A percentile compares a stretch with the other conserved stretches of the same genome.
Evolutionary conservation across 257 asterid species (phyloP).

Genomic region (Verbena officinalis): DNA sequence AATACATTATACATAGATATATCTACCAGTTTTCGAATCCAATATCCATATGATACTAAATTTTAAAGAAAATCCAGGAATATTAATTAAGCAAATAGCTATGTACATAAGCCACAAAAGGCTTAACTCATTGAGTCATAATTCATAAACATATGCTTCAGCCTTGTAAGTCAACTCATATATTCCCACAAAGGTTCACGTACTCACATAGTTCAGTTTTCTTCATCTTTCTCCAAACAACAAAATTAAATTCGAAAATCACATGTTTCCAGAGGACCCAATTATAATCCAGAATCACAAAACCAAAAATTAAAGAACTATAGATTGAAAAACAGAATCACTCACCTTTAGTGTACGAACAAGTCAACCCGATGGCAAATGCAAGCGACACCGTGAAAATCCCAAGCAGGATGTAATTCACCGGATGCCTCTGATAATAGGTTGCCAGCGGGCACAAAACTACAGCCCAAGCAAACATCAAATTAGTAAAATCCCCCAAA

Average conservation of each 20-base stretch:
- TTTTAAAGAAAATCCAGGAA: background rate
- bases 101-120: background rate
- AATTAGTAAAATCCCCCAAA: background rate
- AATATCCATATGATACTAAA: background rate
- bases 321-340: background rate
- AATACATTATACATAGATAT: background rate
- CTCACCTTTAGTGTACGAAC: conserved; percentile 77
- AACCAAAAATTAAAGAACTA: background rate
- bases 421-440: conserved; percentile 80
- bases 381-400: conserved; percentile 72
- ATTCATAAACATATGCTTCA: background rate
- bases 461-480: conserved; percentile 30
- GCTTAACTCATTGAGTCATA: background rate
- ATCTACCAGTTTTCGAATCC: background rate
- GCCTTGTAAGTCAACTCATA: background rate
- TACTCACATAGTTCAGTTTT: no score
- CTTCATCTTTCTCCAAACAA: no score
- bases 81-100: no score
- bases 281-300: conserved; percentile 1
- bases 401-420: conserved; percentile 79
- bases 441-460: conserved; percentile 73
- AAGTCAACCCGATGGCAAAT: conserved; percentile 72
- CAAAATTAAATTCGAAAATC: background rate
- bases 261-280: background rate
- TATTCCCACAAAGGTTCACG: no score